Base-by-base conservation (phyloP, 2,329 filamentous ascomycete genomes). In the Monascus ruber region DNA sequence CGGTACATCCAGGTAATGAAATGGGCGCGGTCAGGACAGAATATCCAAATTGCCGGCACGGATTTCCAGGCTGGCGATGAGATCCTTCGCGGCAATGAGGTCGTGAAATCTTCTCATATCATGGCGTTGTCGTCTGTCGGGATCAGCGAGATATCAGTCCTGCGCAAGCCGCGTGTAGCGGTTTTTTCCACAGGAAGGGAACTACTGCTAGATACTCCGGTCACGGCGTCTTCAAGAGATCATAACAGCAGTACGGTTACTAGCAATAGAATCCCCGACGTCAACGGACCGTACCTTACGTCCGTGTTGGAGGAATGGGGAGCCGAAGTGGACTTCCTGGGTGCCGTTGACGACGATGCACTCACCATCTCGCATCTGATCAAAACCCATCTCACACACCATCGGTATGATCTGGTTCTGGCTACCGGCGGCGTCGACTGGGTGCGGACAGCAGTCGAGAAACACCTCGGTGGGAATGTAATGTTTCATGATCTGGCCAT, bases 371-470 rank as follows among this genome's bases (percentile, higher is more conserved):
- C 39, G 8, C 11, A 42, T 17, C 42, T 36, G 9, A 42, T 53
- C 10, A 26, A 25, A 8, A n/a, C 32, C 5, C 37, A 29, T 31
- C 26, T 39, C 2, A 11, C 24, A 3, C 17, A 33, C 24, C 10
- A 32, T 25, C 9, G 42, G 6, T 53, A 48, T 3, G 56, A 59
- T 34, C 31, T 53, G 4, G 26, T 60, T 7, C 43, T 60, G 6
- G 50, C 48, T 2, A 56, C 51, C 9, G 56, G 56, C 2, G 55
- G 44, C 6, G 54, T 59, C 37, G 56, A 59, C 33, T 46, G 54
- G 31, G 37, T 59, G 3, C 42, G 48, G 3, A 11, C 26, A 0
- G 48, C 47, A 5, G 24, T 58, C 5, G 42, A 50, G 32, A 17
- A 17, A 17, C 24, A 37, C 24, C 38, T 59, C 25, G 41, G 42